Evolutionary conservation across 306 rosid species (phyloP).

Genomic region (Adenanthera pavonina): DNA sequence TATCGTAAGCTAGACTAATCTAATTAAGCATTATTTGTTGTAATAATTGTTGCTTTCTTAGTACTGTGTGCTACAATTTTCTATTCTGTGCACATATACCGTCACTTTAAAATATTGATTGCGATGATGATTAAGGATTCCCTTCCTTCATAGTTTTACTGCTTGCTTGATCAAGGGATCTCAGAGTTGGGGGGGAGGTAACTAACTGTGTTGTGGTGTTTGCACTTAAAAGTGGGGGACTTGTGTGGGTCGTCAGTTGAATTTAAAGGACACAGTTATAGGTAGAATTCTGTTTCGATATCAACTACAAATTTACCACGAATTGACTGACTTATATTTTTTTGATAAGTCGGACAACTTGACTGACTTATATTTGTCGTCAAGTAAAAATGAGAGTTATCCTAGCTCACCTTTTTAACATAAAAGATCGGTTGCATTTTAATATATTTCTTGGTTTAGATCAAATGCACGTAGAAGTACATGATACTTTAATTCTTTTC

Average conservation of each 20-base stretch:
- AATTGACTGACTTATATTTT: neutral
- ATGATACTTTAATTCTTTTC: conserved; percentile 8
- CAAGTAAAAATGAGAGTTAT: neutral
- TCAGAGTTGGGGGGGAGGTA: conserved; percentile 6
- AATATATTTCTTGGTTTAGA: conserved; percentile 1
- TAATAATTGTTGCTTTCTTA: conserved; percentile 12
- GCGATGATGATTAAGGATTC: conserved; percentile 8
- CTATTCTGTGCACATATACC: neutral
- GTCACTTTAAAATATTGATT: neutral
- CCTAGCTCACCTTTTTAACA: neutral
- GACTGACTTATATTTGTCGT: neutral
- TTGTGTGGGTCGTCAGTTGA: neutral
- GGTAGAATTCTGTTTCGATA: conserved; percentile 16
- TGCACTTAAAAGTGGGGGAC: neutral
- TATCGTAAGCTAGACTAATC: conserved; percentile 9
- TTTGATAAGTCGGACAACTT: neutral
- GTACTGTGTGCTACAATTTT: conserved; percentile 12
- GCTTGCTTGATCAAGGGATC: conserved; percentile 24
- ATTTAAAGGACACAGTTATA: conserved; percentile 14
- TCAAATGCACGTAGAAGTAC: neutral
- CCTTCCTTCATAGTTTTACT: neutral
- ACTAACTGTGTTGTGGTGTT: neutral
- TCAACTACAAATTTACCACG: neutral
- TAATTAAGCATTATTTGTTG: conserved; percentile 27
- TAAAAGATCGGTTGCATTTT: neutral